Evolutionary conservation across 768 basidiomycete species (phyloP).

Genomic region (Amanita subjunquillea): DNA sequence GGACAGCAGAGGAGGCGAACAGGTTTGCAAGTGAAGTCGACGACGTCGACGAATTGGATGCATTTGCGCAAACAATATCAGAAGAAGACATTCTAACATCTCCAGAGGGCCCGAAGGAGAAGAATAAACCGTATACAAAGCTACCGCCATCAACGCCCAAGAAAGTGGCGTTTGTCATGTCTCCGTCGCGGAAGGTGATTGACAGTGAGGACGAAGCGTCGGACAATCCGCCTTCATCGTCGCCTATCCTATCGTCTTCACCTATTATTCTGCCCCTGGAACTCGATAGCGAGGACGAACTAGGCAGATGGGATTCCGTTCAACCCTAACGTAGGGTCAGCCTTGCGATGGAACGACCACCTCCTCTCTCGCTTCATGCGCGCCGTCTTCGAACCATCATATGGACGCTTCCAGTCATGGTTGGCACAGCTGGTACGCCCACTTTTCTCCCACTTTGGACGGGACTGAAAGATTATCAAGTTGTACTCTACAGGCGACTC

Average conservation of each 20-base stretch:
- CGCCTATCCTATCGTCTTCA: not conserved
- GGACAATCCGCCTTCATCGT: not conserved
- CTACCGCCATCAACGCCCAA: too few species aligned
- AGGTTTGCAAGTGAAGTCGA: constrained; percentile 39
- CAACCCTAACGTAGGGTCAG: constrained; percentile 1
- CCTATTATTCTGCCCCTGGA: not conserved
- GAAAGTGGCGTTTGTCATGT: too few species aligned
- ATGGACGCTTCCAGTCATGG: constrained; percentile 53
- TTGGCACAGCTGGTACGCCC: constrained; percentile 49
- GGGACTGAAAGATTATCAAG: constrained; percentile 21
- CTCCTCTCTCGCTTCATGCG: constrained; percentile 19
- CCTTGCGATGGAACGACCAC: constrained; percentile 6
- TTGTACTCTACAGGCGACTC: constrained; percentile 57
- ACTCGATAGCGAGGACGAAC: constrained; percentile 18
- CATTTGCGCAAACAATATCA: constrained; percentile 17
- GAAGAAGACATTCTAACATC: too few species aligned
- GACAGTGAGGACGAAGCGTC: not conserved
- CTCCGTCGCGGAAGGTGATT: too few species aligned
- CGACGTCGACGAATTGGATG: constrained; percentile 51
- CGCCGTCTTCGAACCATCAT: constrained; percentile 42
- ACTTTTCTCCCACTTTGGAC: not conserved
- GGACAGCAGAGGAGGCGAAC: constrained; percentile 34
- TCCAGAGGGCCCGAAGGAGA: too few species aligned
- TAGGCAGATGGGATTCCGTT: constrained; percentile 11
- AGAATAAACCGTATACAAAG: too few species aligned